Conservation (phyloP, 495 filamentous ascomycete species). For the Penicillium samsonianum region DNA sequence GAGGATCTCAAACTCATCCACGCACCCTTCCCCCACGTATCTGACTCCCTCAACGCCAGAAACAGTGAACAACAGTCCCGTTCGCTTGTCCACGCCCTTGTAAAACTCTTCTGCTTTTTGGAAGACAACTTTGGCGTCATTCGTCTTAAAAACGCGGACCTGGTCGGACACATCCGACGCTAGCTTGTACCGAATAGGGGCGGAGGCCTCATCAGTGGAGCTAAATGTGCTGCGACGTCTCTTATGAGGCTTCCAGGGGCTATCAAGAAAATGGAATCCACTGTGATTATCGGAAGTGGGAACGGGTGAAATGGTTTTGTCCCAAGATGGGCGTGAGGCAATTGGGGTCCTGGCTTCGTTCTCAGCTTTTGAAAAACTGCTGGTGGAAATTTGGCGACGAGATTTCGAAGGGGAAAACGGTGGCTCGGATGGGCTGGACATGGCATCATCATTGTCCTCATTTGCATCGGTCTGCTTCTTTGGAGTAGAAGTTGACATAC, state of each 20-base stretch:
- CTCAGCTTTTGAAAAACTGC: not conserved
- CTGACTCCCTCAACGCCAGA: conserved; percentile 15
- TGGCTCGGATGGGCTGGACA: not conserved
- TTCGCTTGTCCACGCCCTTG: not conserved
- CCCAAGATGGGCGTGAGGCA: not conserved
- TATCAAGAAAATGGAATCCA: not conserved
- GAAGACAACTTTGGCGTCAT: conserved; percentile 20
- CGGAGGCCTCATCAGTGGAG: not conserved
- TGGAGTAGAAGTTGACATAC: not conserved
- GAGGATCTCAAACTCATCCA: conserved; percentile 28
- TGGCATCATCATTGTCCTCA: not conserved
- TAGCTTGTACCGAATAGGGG: conserved; percentile 11
- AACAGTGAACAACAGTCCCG: conserved; percentile 24
- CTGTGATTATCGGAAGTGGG: no score
- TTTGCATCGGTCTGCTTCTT: not conserved
- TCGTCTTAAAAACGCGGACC: conserved; percentile 18
- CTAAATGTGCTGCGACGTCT: not conserved
- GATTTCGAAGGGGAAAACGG: not conserved
- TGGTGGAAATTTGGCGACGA: not conserved
- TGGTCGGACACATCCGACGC: not conserved
- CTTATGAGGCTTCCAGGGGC: not conserved
- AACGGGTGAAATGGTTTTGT: not conserved
- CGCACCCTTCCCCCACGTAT: conserved; percentile 24
- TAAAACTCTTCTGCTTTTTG: conserved; percentile 28
- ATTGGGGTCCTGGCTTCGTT: not conserved